Evolutionary conservation across 2,329 filamentous ascomycete genomes (phyloP).

Genomic region (Cercospora janseana): DNA sequence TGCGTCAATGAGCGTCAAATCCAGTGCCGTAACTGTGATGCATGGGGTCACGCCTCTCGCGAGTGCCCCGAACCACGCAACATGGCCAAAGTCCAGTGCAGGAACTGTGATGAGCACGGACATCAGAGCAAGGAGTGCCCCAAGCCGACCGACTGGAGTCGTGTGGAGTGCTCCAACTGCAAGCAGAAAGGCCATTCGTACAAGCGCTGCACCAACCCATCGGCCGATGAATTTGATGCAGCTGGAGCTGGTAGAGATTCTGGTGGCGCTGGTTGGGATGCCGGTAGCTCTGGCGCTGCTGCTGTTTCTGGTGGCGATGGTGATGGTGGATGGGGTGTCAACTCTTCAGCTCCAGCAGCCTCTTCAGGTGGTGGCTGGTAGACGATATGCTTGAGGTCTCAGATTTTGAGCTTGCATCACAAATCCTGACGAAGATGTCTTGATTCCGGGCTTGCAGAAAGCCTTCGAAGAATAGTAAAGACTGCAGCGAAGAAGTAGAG

Average conservation of each 20-base stretch:
- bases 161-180: constrained; percentile 51
- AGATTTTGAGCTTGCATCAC: not conserved
- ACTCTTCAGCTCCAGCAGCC: constrained; percentile 14
- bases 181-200: constrained; percentile 32
- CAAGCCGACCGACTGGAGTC: constrained; percentile 37
- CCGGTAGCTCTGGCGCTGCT: constrained; percentile 8
- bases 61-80: constrained; percentile 62
- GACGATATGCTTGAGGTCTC: not conserved
- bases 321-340: constrained; percentile 18
- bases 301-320: constrained; percentile 2
- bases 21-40: constrained; percentile 39
- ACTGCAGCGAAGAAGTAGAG: no score
- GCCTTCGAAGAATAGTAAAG: no score
- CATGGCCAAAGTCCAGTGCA: constrained; percentile 49
- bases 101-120: constrained; percentile 45
- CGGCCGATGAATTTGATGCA: constrained; percentile 7
- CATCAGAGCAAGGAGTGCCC: constrained; percentile 21
- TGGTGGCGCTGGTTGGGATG: not conserved
- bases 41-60: constrained; percentile 45
- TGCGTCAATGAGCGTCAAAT: constrained; percentile 38
- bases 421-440: no score
- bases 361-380: constrained; percentile 19
- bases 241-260: constrained; percentile 11
- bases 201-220: constrained; percentile 31
- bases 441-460: no score